Evolutionary conservation across 192 early-diverging fungal genomes (phyloP), one percentile per base, ranked within the genome.

Genomic region (Backusella macrospora): DNA sequence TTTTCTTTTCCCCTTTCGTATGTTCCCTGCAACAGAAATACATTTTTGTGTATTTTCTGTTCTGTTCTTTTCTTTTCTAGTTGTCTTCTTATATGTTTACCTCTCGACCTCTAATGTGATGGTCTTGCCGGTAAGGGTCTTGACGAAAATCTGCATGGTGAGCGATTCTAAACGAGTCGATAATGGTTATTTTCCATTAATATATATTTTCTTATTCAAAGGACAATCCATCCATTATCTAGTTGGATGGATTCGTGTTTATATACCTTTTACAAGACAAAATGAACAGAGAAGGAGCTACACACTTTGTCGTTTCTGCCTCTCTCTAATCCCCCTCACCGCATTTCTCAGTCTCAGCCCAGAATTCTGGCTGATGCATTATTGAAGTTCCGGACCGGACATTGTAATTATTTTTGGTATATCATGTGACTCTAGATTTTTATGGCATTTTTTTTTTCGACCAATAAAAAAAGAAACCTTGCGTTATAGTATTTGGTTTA

Each of bases 91-190:
- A 29, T 39, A 38, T 38, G 16, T 64, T 63, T 73, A 83, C 68
- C 86, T 83, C 81, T 90, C 88, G 78, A 86, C 88, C 78, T 90
- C 88, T 73, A 90, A 70, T 73, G 88, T 88, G 85, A 89, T 83
- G 75, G 88, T 90, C 83, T 88, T 86, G 76, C 88, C 88, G 52
- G 88, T 82, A 64, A 90, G 80, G 71, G 88, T 87, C 83, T 90
- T 90, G 72, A 90, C 88, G 77, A 90, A 90, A 76, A 86, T 85
- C 77, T 90, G 84, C 86, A 87, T 88, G 78, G 67, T 62, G 65
- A 59, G 65, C 42, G 65, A 39, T 66, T 42, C 38, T 42, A 66
- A 44, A 43, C 65, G 39, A 40, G 40, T 65, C 63, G 29, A 65
- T 40, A 18, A 66, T 21, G 65, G 65, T 66, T 21, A 66, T 39